Conservation (phyloP, 495 filamentous ascomycete species). For the Apiosordaria backusii region DNA sequence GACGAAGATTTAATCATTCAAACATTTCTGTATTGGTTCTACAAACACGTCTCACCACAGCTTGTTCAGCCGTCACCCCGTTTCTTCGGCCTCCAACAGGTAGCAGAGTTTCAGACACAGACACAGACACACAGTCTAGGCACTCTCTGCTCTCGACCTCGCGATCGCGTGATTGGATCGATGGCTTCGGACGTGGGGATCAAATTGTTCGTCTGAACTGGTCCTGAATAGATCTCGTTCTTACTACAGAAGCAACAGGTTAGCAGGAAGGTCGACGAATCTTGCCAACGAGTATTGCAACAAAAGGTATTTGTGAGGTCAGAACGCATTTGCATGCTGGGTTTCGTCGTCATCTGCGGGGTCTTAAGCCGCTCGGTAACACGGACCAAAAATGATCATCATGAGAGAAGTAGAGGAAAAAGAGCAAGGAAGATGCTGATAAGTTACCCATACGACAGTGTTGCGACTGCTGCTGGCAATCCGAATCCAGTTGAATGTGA, state of each 20-base stretch:
- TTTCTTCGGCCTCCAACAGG: background rate
- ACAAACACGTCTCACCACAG: no score
- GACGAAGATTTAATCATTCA: no score
- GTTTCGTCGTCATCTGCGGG: constrained; percentile 79
- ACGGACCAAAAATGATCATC: constrained; percentile 98
- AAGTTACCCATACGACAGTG: background rate
- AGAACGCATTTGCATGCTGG: constrained; percentile 77
- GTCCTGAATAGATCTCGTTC: background rate
- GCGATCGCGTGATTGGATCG: background rate
- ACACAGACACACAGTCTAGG: background rate
- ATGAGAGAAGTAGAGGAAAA: constrained; percentile 38
- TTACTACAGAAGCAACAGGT: constrained; percentile 3
- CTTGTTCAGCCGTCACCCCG: background rate
- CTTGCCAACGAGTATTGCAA: constrained; percentile 2
- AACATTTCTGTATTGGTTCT: no score
- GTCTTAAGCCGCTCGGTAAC: constrained; percentile 99
- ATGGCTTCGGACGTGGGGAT: background rate
- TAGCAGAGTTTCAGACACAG: no score
- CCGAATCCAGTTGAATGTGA: background rate
- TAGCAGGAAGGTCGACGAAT: constrained; percentile 5
- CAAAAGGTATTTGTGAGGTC: constrained; percentile 41
- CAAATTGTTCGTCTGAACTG: background rate
- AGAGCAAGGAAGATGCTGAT: background rate
- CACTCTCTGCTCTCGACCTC: background rate
- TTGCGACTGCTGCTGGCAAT: background rate